Percentiles rank a stretch among this genome's conserved stretches.
phyloP scores from a whole-genome alignment of 2,329 filamentous ascomycete genomes.

The Stagonosporopsis chrysanthemi region DNA sequence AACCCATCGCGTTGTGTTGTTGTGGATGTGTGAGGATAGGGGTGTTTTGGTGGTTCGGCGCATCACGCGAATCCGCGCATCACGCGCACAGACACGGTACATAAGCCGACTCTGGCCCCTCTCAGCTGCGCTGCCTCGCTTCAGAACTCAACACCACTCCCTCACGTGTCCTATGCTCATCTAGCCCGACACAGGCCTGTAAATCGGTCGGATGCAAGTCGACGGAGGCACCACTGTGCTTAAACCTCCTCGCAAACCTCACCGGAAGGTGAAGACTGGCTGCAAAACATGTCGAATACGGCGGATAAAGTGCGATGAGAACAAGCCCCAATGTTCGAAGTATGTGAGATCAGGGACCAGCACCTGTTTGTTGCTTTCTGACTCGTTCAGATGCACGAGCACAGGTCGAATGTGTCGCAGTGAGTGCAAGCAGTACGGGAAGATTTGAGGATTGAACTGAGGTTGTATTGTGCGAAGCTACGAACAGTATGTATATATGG shows the following conservation, averaged over 20 bases:
- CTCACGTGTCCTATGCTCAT: not conserved
- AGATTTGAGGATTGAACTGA: no score
- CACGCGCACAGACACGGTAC: no score
- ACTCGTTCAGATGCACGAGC: slow-evolving; percentile 28
- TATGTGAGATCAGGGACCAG: slow-evolving; percentile 2
- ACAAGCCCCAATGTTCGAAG: slow-evolving; percentile 30
- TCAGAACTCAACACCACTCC: not conserved
- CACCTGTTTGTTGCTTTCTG: not conserved
- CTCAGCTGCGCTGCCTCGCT: no score
- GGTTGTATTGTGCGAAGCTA: no score
- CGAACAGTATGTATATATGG: no score
- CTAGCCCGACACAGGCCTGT: not conserved
- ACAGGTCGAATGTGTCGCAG: slow-evolving; percentile 38
- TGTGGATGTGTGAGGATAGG: no score
- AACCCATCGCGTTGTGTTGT: no score
- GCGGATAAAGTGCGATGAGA: slow-evolving; percentile 37
- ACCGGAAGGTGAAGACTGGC: slow-evolving; percentile 29
- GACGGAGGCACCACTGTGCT: not conserved
- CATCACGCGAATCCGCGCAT: no score
- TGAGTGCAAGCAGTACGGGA: no score
- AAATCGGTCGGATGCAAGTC: slow-evolving; percentile 1
- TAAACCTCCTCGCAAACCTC: not conserved
- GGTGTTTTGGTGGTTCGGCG: no score
- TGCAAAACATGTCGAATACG: slow-evolving; percentile 35
- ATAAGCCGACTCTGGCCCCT: not conserved